Evolutionary conservation across 148 eudicot genomes (phyloP), one percentile per base, ranked within the genome.

Genomic region (Nepenthes mirabilis): DNA sequence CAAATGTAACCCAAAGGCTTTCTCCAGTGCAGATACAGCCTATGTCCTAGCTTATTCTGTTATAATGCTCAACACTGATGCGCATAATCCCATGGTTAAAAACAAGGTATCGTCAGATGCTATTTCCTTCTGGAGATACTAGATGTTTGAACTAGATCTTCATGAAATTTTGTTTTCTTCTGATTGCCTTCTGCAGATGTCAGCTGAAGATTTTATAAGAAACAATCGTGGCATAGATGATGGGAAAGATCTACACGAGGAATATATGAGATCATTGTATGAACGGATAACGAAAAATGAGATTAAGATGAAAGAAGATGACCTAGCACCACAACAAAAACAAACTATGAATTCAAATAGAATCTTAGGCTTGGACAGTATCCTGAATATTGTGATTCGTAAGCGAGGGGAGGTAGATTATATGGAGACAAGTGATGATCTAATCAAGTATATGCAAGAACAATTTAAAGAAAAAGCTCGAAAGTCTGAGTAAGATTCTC

Each of bases 1-100:
- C 72, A 94, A 89, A 76, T 94, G 99, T 67, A 94, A 94, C 71
- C 86, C 97, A 3, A 89, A 86, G 75, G 88, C 70, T 63, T 94
- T 94, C 73, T 79, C 87, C 34, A 86, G 95, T 81, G 99, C 99
- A 14, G 99, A 89, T 74, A 94, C 99, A 2, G 99, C 99, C 61
- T 94, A 94, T 76, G 95, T 94, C 55, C 99, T 94, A 67, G 95
- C 99, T 50, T 94, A 94, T 75, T 94, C 99, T n/a, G 89, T 89
- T 67, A 94, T 94, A 75, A 12, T 94, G 90, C 97, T 94, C 60
- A 94, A 94, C 66, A 94, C 99, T 52, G 99, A 94, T 79, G 95
- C 99, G 50, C 99, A 94, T 67, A 94, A 89, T 60, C 97, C 99
- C 47, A 94, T 80, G 97, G 95, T 94, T 34, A 94, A 86, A 73